These are phyloP conservation scores for Artemisia annua DNA, from an alignment of 129 eudicot genomes.

Conservation along the genomic window DNA sequence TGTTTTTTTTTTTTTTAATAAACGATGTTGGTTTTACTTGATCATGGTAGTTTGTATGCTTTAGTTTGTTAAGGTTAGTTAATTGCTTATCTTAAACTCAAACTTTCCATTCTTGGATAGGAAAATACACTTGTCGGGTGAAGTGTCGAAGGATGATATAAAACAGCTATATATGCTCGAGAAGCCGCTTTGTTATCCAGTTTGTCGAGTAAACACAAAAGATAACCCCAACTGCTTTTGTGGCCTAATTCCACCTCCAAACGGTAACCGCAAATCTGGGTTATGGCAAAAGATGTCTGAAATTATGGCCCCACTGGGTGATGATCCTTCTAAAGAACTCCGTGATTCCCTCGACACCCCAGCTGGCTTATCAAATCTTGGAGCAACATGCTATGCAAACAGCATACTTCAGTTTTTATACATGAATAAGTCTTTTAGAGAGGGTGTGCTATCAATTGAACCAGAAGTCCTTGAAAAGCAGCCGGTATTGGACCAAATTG, in stretches of 20 bases:
- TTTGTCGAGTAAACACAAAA: constrained; percentile 87
- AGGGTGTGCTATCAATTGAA: constrained; percentile 80
- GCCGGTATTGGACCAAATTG: constrained; percentile 89
- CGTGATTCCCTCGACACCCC: constrained; percentile 67
- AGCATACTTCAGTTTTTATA: constrained; percentile 92
- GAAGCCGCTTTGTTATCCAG: constrained; percentile 79
- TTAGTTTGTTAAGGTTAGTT: background rate
- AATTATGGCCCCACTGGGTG: constrained; percentile 60
- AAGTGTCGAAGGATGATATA: constrained; percentile 72
- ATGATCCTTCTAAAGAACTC: constrained; percentile 77
- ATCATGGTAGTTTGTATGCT: background rate
- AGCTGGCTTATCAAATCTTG: constrained; percentile 91
- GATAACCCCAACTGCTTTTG: constrained; percentile 98
- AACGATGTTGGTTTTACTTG: background rate
- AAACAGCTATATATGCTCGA: constrained; percentile 68
- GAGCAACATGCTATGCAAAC: constrained; percentile 98
- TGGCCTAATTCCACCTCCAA: constrained; percentile 84
- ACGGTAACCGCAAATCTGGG: constrained; percentile 88
- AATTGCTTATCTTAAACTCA: background rate
- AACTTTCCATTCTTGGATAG: constrained; percentile 41
- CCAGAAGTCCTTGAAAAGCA: constrained; percentile 62
- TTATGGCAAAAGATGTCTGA: constrained; percentile 95
- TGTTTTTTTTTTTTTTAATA: background rate
- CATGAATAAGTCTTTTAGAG: constrained; percentile 88
- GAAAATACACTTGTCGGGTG: constrained; percentile 62